These are phyloP conservation scores for Thalassiosira sp. DNA, from an alignment of 352 stramenopile genomes.

Conservation along the genomic window DNA sequence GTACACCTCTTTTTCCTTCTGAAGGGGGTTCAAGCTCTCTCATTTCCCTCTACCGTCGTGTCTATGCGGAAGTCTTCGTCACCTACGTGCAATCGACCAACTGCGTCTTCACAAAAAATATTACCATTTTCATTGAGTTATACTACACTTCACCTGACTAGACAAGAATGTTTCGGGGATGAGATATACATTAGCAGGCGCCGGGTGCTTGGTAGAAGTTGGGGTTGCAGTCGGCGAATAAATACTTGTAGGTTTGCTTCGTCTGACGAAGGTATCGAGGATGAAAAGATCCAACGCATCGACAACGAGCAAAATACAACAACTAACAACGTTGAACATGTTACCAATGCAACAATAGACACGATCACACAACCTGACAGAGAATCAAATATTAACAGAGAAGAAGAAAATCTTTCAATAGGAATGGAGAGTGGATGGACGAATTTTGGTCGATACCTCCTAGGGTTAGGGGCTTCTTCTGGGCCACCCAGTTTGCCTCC, in stretches of 20 bases:
- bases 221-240: too few relatives aligned
- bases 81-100: too few relatives aligned
- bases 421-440: slow-evolving; percentile 47
- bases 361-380: not conserved
- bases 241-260: too few relatives aligned
- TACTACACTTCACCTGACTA: not conserved
- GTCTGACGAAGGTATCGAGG: not conserved
- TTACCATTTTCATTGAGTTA: not conserved
- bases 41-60: too few relatives aligned
- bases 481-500: not conserved
- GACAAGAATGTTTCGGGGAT: not conserved
- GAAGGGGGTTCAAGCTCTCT: too few relatives aligned
- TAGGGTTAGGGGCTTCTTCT: slow-evolving; percentile 17
- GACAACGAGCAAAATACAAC: slow-evolving; percentile 2
- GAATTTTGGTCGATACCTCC: slow-evolving; percentile 26
- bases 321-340: not conserved
- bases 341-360: slow-evolving; percentile 7
- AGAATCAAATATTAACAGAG: not conserved
- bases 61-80: too few relatives aligned
- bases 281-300: slow-evolving; percentile 1
- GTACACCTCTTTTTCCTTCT: too few relatives aligned
- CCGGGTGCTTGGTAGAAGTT: too few relatives aligned
- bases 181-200: not conserved
- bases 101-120: slow-evolving; percentile 6
- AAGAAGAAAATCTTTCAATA: slow-evolving; percentile 4